Base-by-base conservation (phyloP, 768 basidiomycete species). In the Boletus rubescentipes region DNA sequence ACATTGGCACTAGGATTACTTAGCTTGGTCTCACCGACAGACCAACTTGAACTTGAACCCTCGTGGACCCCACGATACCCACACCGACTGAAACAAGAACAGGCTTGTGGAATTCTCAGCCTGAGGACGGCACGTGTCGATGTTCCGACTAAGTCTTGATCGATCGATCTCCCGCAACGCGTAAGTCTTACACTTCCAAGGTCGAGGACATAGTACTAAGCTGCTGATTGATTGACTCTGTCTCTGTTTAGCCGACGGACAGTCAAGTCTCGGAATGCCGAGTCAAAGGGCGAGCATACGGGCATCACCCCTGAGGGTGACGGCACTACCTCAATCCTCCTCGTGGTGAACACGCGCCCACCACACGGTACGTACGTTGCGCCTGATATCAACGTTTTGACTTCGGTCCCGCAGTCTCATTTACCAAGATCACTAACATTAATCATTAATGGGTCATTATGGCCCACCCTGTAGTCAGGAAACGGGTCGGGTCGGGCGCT, bases 381-480 rank as follows among this genome's bases (percentile, higher is more conserved):
- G 47, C 57, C 39, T 39, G 47, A 39, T 43, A 54, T 34, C 54
- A 61, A 41, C 54, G 54, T 51, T 46, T 52, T 38, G 26, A n/a
- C 32, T 51, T 64, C 64, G 63, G 64, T 42, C 0, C 57, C 64
- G 61, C 46, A 54, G 61, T 38, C 48, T 56, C 51, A 60, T 62
- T 46, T 20, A 5, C 20, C 6, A 39, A 30, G 32, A 38, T 52
- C 44, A 54, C 35, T 18, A 31, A 34, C 20, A 46, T 55, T 44
- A 48, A 50, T 35, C 20, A 46, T 55, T 44, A 48, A 50, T 35
- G 35, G 41, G 42, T 29, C 21, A 36, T 52, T 21, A 34, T 30
- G 37, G n/a, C 35, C 37, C 41, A 9, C 21, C 36, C 31, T 31
- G 18, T 40, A 37, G 36, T 38, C 32, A n/a, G n/a, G 50, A 65